Evolutionary conservation across 768 basidiomycete species (phyloP).

Genomic region (Suillus bovinus): DNA sequence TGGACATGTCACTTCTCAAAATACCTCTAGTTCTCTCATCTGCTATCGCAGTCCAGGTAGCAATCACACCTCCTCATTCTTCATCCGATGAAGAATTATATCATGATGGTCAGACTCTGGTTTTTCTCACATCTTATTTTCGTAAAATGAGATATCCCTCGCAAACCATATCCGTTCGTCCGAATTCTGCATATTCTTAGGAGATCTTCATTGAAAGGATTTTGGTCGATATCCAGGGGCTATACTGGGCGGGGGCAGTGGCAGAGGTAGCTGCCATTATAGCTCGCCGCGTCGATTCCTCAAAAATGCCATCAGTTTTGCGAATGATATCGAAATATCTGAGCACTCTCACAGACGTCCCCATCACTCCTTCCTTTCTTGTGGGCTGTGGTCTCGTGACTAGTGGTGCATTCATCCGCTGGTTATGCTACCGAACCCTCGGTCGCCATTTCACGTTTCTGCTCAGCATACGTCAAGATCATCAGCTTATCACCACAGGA

Average conservation of each 20-base stretch:
- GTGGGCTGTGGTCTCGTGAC: conserved; percentile 14
- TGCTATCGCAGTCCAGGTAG: conserved; percentile 41
- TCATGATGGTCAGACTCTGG: neutral
- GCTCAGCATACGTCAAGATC: conserved; percentile 16
- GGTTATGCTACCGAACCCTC: conserved; percentile 19
- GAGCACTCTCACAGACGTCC: neutral
- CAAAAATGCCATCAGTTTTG: neutral
- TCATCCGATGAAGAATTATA: conserved; percentile 32
- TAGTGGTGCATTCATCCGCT: conserved; percentile 12
- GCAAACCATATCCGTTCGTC: neutral
- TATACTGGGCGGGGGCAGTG: conserved; percentile 5
- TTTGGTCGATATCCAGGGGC: neutral
- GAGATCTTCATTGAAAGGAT: neutral
- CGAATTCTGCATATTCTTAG: neutral
- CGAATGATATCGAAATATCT: neutral
- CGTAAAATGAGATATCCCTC: neutral
- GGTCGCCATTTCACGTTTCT: conserved; percentile 22
- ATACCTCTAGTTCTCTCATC: conserved; percentile 44
- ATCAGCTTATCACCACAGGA: conserved; percentile 19
- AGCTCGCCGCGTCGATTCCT: neutral
- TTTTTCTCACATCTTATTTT: neutral
- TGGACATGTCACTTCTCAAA: conserved; percentile 34
- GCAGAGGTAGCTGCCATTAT: conserved; percentile 9
- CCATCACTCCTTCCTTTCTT: conserved; percentile 14
- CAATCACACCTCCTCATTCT: conserved; percentile 47